These are phyloP conservation scores for Vigna angularis DNA, from an alignment of 306 rosid genomes.

Conservation along the genomic window DNA sequence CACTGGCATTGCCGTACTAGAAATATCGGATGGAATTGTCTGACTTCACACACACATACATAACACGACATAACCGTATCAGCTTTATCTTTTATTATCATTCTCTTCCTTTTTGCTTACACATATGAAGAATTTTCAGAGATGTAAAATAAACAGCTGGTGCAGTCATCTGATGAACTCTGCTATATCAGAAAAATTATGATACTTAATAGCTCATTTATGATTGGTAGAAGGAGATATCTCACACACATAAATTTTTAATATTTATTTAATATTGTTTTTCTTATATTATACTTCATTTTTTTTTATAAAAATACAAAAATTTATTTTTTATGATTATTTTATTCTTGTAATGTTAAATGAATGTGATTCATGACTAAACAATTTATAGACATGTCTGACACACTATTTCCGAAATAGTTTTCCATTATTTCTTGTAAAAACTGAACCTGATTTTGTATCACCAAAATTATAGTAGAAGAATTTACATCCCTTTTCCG, in stretches of 20 bases:
- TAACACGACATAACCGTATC: background rate
- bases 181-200: background rate
- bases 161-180: background rate
- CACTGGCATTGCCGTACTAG: background rate
- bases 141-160: background rate
- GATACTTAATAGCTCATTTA: background rate
- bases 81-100: background rate
- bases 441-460: background rate
- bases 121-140: background rate
- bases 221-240: background rate
- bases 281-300: no score
- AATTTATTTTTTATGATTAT: no score
- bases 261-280: no score
- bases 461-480: background rate
- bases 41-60: background rate
- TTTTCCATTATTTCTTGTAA: background rate
- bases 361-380: background rate
- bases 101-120: background rate
- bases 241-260: no score
- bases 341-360: no score
- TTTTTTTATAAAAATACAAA: no score
- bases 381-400: background rate
- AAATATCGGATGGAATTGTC: background rate
- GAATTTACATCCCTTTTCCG: no score
- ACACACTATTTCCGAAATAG: background rate